Conservation (phyloP, 2,329 filamentous ascomycete species). For the Drechslerella stenobrocha region DNA sequence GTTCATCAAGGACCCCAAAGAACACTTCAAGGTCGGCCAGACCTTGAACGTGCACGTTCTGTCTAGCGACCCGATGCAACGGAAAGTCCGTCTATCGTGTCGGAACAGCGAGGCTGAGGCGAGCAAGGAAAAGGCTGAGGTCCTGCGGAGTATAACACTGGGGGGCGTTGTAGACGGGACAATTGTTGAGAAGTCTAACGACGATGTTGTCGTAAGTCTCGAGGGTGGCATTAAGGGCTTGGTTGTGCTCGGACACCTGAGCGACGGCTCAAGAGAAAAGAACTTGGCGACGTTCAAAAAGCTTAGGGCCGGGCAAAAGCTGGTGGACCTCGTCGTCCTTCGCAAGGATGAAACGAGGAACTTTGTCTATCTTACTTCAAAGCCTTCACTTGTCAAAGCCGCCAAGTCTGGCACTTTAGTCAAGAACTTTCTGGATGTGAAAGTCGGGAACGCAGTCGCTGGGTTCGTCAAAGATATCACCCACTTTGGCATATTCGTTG, state of each 20-base stretch:
- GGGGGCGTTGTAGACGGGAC: conserved; percentile 76
- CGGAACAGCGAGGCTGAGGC: conserved; percentile 79
- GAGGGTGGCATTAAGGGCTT: conserved; percentile 72
- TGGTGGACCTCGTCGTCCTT: conserved; percentile 82
- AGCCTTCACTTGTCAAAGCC: conserved; percentile 77
- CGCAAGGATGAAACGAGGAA: conserved; percentile 78
- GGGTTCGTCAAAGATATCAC: conserved; percentile 88
- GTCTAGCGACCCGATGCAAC: conserved; percentile 71
- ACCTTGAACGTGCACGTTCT: conserved; percentile 89
- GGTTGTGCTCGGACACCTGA: conserved; percentile 75
- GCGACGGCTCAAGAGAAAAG: conserved; percentile 80
- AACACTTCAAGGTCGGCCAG: conserved; percentile 88
- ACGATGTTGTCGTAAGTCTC: conserved; percentile 76
- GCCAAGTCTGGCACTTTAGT: conserved; percentile 72
- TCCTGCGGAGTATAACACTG: conserved; percentile 71
- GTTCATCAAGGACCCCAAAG: conserved; percentile 82
- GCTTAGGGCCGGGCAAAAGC: conserved; percentile 78
- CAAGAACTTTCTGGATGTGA: conserved; percentile 70
- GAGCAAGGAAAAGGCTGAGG: conserved; percentile 62
- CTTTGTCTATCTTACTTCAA: conserved; percentile 76
- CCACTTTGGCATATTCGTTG: conserved; percentile 78
- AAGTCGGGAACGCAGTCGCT: conserved; percentile 68
- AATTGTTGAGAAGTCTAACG: conserved; percentile 77
- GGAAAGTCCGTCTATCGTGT: conserved; percentile 83
- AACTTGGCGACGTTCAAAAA: conserved; percentile 75